Evolutionary conservation across 2,329 filamentous ascomycete genomes (phyloP), one percentile per base, ranked within the genome.

Genomic region (Ceratocystis albifundus): DNA sequence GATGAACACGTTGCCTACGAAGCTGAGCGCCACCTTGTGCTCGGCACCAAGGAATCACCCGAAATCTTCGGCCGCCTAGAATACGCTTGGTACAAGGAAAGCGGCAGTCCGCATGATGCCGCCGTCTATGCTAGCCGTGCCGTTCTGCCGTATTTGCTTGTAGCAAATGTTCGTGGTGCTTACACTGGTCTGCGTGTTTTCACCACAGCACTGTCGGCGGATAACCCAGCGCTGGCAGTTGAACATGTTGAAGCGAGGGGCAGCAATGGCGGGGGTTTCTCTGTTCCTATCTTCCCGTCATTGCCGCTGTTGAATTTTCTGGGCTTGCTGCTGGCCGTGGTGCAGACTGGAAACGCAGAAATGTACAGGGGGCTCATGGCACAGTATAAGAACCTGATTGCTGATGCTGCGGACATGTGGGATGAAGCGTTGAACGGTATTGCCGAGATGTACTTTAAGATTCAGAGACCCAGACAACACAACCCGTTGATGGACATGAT

Each of bases 401-500:
- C 86, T 71, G 93, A 97, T 71, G 80, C 85, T 0, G 84, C 84
- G 4, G 80, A 82, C 12, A 46, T 55, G 17, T 97, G 93, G 93
- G 84, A 86, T 44, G 91, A 90, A 73, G 82, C 90, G 28, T 78
- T 99, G 68, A 88, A 91, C 71, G 86, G 90, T 75, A 87, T 99
- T 71, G 93, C 88, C 62, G 93, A 99, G 78, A 92, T 96, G 84
- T 99, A 97, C 79, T 99, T 99, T 77, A 86, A 86, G 45, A 95
- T 99, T 74, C 84, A 86, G 78, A 87, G 91, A 73, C 93, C 92
- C 61, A 83, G 88, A 72, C 90, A 96, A 78, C 88, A 87, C 70
- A 97, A 97, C 75, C 92, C 92, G 2, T 79, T 99, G 75, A 85
- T 97, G 76, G 94, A 99, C 74, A 97, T 99, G 92, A 95, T 99